Evolutionary conservation across 1,139 yeast species (phyloP).

Genomic region (Yamadazyma membranifaciens): DNA sequence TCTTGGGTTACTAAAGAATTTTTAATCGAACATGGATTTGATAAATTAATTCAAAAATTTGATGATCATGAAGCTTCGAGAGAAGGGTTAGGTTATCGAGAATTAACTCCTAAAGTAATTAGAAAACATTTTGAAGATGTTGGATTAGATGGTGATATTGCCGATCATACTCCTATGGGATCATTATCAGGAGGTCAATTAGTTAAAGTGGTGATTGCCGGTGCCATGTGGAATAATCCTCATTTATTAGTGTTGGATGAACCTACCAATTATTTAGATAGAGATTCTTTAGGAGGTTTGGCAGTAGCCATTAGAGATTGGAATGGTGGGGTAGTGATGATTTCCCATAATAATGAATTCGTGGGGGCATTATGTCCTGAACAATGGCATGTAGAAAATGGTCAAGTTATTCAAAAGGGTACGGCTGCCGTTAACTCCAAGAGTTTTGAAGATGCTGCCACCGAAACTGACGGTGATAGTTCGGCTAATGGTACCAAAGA

Average conservation of each 20-base stretch:
- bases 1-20: conserved; percentile 89
- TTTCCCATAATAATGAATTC: conserved; percentile 95
- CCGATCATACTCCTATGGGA: conserved; percentile 97
- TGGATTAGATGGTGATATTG: conserved; percentile 96
- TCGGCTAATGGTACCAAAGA: conserved; percentile 23
- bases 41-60: conserved; percentile 84
- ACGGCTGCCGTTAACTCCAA: conserved; percentile 68
- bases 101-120: conserved; percentile 84
- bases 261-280: conserved; percentile 96
- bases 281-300: conserved; percentile 96
- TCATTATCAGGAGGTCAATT: conserved; percentile 97
- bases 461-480: conserved; percentile 20
- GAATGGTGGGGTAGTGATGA: conserved; percentile 98
- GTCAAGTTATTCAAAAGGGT: conserved; percentile 83
- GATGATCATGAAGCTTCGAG: conserved; percentile 98
- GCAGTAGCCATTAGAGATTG: conserved; percentile 97
- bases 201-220: conserved; percentile 97
- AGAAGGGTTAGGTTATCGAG: conserved; percentile 97
- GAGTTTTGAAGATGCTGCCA: conserved; percentile 74
- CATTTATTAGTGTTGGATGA: conserved; percentile 95
- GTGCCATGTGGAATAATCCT: conserved; percentile 99
- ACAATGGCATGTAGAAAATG: conserved; percentile 96
- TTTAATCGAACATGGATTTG: conserved; percentile 78
- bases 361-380: conserved; percentile 98
- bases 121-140: conserved; percentile 96